Conservation (phyloP, 768 basidiomycete genomes). For the Russula dissimulans region DNA sequence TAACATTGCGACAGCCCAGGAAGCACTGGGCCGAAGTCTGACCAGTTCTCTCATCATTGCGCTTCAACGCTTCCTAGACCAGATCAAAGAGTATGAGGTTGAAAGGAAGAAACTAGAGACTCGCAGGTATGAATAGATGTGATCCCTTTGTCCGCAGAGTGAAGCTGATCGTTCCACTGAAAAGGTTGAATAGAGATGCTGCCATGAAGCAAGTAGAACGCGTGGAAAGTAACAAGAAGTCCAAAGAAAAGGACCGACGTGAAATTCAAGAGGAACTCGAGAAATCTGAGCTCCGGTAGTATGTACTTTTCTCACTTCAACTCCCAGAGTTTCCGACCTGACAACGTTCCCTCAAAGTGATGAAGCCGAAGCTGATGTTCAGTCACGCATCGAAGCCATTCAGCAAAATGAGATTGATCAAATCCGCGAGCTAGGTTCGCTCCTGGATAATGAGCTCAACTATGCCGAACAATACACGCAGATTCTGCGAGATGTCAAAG, state of each 20-base stretch:
- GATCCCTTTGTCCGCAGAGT: conserved; percentile 16
- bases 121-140: conserved; percentile 43
- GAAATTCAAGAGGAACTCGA: conserved; percentile 81
- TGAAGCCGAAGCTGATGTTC: conserved; percentile 78
- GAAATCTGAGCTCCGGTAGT: conserved; percentile 52
- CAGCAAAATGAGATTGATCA: conserved; percentile 72
- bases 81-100: conserved; percentile 75
- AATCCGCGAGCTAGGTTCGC: conserved; percentile 55
- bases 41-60: conserved; percentile 65
- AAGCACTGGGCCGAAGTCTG: conserved; percentile 64
- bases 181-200: conserved; percentile 69
- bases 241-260: conserved; percentile 60
- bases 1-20: conserved; percentile 77
- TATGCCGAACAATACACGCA: conserved; percentile 67
- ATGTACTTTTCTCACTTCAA: conserved; percentile 12
- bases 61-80: conserved; percentile 53
- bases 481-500: conserved; percentile 60
- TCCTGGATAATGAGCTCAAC: conserved; percentile 66
- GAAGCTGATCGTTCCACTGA: not conserved
- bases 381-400: conserved; percentile 67
- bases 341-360: conserved; percentile 41
- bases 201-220: conserved; percentile 63
- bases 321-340: not conserved
- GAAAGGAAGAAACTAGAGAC: conserved; percentile 84
- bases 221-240: conserved; percentile 63